Percentiles rank a stretch among this genome's conserved stretches.
These are phyloP conservation scores for Xylaria sp. DNA, from an alignment of 2,329 filamentous ascomycete genomes.

Conservation along the genomic window DNA sequence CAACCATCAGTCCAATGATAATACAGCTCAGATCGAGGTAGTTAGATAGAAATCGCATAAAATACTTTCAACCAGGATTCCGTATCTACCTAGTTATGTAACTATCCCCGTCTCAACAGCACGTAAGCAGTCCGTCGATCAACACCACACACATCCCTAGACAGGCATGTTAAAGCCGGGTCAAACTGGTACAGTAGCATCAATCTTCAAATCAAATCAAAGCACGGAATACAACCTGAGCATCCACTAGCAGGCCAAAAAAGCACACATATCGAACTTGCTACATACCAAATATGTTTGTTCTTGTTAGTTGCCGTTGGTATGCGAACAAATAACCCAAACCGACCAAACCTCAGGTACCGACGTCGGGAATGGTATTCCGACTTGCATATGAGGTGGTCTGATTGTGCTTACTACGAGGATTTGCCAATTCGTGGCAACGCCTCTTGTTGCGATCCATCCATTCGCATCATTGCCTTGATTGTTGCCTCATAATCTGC, in stretches of 20 bases:
- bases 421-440: not conserved
- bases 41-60: not conserved
- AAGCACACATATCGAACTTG: too few species aligned
- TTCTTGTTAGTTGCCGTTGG: not conserved
- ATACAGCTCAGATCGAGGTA: too few species aligned
- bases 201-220: not conserved
- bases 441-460: not conserved
- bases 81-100: too few species aligned
- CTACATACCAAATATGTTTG: too few species aligned
- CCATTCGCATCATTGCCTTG: not conserved
- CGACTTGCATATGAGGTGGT: slow-evolving; percentile 8
- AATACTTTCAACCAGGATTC: too few species aligned
- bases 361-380: slow-evolving; percentile 17
- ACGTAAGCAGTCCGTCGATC: too few species aligned
- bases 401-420: slow-evolving; percentile 12
- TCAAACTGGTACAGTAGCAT: too few species aligned
- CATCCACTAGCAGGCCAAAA: too few species aligned
- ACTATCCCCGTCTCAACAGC: too few species aligned
- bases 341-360: slow-evolving; percentile 3
- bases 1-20: not conserved
- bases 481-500: not conserved
- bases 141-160: too few species aligned
- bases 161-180: too few species aligned
- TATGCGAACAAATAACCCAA: not conserved
- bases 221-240: not conserved